Evolutionary conservation across 192 early-diverging fungal genomes (phyloP), one percentile per base, ranked within the genome.

Genomic region (Entomortierella parvispora): DNA sequence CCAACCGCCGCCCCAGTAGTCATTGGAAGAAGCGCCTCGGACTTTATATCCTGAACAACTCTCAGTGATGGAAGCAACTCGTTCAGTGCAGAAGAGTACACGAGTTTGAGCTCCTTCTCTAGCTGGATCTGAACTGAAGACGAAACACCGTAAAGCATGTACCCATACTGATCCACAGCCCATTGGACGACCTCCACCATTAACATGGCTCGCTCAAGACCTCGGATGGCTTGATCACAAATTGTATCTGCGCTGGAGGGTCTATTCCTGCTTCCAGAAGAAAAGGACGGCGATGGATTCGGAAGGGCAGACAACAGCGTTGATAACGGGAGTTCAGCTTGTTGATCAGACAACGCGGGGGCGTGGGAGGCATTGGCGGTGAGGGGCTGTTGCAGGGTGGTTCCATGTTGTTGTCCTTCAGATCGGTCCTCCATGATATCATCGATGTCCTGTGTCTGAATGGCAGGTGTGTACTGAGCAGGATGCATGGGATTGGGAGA

Each of bases 101-200:
- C 65, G 34, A 77, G 11, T 42, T 83, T 83, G 42, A 86, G 69
- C 20, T 88, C 87, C 22, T 72, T 31, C 55, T 88, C 87, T 2
- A 88, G 61, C 3, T 69, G 56, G 7, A 72, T 51, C 46, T 86
- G 87, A 34, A 79, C 71, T 26, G 81, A 71, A 2, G 60, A 46
- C 10, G 69, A 68, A 10, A 88, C 81, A 7, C 80, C 77, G 31
- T 88, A 88, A n/a, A 87, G 52, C 29, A 62, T 63, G 51, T 86
- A 88, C 0, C 65, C 60, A 17, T 84, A 76, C 47, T 88, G 87
- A 68, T 88, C 87, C 23, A 88, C 78, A 0, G 71, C 78, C 65
- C 81, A 84, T 54, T 88, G 87, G 45, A 87, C 32, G 31, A 69
- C 55, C 22, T 68, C 69, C 2, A 68, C 33, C 65, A 71, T 67